Base-by-base conservation (phyloP, 2,329 filamentous ascomycete genomes). In the Sporothrix humicola region DNA sequence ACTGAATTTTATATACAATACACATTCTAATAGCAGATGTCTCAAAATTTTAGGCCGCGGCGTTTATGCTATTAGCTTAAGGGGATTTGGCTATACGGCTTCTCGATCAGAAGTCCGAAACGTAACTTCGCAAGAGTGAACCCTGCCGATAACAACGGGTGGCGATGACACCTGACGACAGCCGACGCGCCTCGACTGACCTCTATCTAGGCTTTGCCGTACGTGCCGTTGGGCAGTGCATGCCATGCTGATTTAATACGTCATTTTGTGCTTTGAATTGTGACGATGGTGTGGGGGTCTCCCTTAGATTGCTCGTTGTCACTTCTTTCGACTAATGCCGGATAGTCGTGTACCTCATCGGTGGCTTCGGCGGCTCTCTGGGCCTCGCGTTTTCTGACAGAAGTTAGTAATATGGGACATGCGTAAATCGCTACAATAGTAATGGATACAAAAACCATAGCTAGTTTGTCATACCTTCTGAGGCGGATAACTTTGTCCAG, bases 401-500 rank as follows among this genome's bases (percentile, higher is more conserved):
- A 54, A 20, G 50, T 54, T 54, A 54, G 50, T 54, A 54, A 54
- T 5, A 54, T 54, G 17, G 17, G 20, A 20, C n/a, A 54, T 54
- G 20, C 17, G 50, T 54, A 54, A 54, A 54, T 54, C 50, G 50
- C 50, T 54, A 54, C 3, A 54, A 54, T 15, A 20, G 20, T 5
- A 54, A 54, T 54, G n/a, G 17, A 54, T 54, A 54, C 20, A 54
- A 54, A 54, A 54, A 54, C 5, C 50, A 54, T 54, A 54, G n/a
- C 50, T 54, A 54, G 46, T 54, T 4, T 54, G 20, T 20, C n/a
- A 54, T 68, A 68, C 65, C 65, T 69, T 54, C 20, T 50, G 9
- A 50, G 44, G 26, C 65, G 65, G 23, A 71, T 31, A 46, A 71
- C 37, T 13, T n/a, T 61, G 54, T 71, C 20, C 5, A 71, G 54